A percentile compares a stretch with the other conserved stretches of the same genome.
Conservation (phyloP, 208 protist species). For the Spongospora subterranea region DNA sequence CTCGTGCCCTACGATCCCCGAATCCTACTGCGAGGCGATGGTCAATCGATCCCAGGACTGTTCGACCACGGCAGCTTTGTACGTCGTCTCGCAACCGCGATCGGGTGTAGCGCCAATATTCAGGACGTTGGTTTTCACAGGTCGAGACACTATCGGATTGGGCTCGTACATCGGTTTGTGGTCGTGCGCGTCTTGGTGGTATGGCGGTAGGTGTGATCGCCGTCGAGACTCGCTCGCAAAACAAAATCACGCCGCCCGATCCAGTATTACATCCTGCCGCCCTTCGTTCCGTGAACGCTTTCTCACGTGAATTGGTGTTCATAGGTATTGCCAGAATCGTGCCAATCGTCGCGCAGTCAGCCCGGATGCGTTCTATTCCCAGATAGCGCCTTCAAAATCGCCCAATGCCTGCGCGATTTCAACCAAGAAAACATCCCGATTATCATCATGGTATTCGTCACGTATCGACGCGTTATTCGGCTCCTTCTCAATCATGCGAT, state of each 20-base stretch:
- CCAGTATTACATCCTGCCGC: too few relatives aligned
- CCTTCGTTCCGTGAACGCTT: not conserved
- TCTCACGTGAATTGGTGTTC: not conserved
- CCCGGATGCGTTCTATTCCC: constrained; percentile 89
- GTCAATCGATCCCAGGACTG: constrained; percentile 65
- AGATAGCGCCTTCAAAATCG: constrained; percentile 95
- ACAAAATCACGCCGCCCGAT: constrained; percentile 19
- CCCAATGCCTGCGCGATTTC: constrained; percentile 95
- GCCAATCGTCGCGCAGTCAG: not conserved
- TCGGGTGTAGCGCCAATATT: not conserved
- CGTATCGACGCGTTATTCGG: not conserved
- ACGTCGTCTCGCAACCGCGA: not conserved
- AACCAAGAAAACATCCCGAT: constrained; percentile 91
- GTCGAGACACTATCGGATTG: constrained; percentile 89
- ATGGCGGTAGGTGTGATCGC: constrained; percentile 95
- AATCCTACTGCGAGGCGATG: constrained; percentile 68
- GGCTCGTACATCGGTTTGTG: constrained; percentile 90
- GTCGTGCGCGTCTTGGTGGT: constrained; percentile 93
- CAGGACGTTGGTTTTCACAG: constrained; percentile 62
- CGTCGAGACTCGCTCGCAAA: constrained; percentile 87
- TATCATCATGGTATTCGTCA: constrained; percentile 75
- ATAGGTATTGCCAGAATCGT: not conserved
- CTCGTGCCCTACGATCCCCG: constrained; percentile 67
- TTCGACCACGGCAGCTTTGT: constrained; percentile 67
- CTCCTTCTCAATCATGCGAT: constrained; percentile 18